These are phyloP conservation scores for Eimeria falciformis DNA, from an alignment of 169 alveolate species.

Conservation along the genomic window DNA sequence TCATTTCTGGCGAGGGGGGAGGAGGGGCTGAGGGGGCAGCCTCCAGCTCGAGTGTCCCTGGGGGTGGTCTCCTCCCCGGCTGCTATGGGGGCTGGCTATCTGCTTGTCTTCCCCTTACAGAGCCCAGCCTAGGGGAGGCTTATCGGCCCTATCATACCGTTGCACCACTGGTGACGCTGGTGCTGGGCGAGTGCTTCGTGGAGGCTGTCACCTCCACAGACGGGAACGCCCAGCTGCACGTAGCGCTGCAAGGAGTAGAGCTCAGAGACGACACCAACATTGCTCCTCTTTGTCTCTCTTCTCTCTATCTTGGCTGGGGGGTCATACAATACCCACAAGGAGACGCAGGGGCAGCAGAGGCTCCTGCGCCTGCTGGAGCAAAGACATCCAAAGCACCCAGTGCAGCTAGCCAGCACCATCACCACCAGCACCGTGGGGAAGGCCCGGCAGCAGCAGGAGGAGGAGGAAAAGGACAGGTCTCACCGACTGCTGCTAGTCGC, in stretches of 20 bases:
- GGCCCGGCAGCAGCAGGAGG: not conserved
- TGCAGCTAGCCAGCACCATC: no score
- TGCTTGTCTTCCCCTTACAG: constrained; percentile 38
- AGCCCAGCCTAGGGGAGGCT: constrained; percentile 13
- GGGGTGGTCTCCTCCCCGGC: not conserved
- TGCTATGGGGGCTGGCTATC: constrained; percentile 4
- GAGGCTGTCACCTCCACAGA: constrained; percentile 50
- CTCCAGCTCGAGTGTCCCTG: not conserved
- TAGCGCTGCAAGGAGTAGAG: constrained; percentile 18
- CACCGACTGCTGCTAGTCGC: no score
- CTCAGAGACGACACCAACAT: constrained; percentile 68
- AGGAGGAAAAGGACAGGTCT: not conserved
- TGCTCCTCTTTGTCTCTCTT: constrained; percentile 64
- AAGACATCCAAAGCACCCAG: no score
- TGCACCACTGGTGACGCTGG: constrained; percentile 38
- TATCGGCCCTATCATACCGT: constrained; percentile 33
- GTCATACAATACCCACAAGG: not conserved
- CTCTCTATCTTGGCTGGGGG: constrained; percentile 52
- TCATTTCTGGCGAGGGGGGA: constrained; percentile 34
- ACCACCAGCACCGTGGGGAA: no score
- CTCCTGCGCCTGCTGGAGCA: not conserved
- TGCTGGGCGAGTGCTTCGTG: constrained; percentile 35
- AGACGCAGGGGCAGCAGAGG: constrained; percentile 23
- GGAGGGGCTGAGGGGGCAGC: not conserved
- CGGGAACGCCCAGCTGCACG: not conserved